Percentiles rank a stretch among this genome's conserved stretches.
phyloP scores from a whole-genome alignment of 2,329 filamentous ascomycete genomes.

The Bipolaris cookei region DNA sequence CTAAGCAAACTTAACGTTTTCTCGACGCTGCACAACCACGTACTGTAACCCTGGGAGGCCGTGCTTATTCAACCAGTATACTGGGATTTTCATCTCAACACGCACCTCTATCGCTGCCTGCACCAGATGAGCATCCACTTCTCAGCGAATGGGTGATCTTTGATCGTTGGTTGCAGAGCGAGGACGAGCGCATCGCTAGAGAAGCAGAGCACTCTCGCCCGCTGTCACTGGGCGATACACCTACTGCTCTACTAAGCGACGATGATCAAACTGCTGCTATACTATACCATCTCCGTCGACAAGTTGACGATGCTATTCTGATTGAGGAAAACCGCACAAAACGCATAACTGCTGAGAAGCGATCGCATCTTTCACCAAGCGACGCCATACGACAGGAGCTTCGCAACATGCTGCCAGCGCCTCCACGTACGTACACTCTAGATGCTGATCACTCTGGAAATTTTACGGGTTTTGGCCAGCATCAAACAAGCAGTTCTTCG shows the following conservation, averaged over 20 bases:
- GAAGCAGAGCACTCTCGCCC: constrained; percentile 28
- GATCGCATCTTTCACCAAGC: constrained; percentile 38
- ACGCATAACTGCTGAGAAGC: constrained; percentile 30
- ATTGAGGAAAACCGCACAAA: constrained; percentile 44
- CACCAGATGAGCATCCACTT: constrained; percentile 38
- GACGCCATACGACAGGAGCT: constrained; percentile 39
- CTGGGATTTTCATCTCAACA: constrained; percentile 25
- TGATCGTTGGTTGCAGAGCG: constrained; percentile 35
- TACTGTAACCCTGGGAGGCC: constrained; percentile 35
- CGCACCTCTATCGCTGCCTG: constrained; percentile 28
- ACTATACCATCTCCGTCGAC: constrained; percentile 35
- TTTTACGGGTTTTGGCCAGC: constrained; percentile 24
- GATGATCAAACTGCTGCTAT: constrained; percentile 37
- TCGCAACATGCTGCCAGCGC: constrained; percentile 32
- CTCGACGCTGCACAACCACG: constrained; percentile 33
- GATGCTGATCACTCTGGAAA: constrained; percentile 31
- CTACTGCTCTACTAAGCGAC: constrained; percentile 21
- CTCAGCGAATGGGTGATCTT: constrained; percentile 43
- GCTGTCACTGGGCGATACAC: constrained; percentile 31
- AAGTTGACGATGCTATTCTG: constrained; percentile 41
- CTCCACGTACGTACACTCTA: constrained; percentile 36
- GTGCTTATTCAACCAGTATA: constrained; percentile 33
- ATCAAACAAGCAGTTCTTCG: constrained; percentile 18
- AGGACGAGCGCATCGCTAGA: constrained; percentile 35
- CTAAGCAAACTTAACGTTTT: constrained; percentile 30